Evolutionary conservation across 192 early-diverging fungal genomes (phyloP), one percentile per base, ranked within the genome.

Genomic region (Phlyctochytrium planicorne): DNA sequence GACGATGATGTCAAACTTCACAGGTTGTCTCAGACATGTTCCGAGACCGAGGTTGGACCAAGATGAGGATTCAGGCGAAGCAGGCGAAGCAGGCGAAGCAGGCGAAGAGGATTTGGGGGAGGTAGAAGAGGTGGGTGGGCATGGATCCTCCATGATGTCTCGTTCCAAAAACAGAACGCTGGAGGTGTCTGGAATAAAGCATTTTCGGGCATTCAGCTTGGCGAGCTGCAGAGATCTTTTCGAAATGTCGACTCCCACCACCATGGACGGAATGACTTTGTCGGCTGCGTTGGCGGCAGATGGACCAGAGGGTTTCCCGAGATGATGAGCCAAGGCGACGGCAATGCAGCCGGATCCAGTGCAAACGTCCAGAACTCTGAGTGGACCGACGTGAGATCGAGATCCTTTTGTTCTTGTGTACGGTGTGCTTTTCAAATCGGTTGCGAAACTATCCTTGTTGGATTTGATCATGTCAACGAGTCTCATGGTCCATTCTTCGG

Each of bases 321-420:
- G 64, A 14, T 82, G 79, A n/a, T 81, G 70, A 0, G 90, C 87
- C 25, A 95, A 73, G 0, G 88, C 81, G 3, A 94, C 79, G 2
- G 89, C 83, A 16, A 97, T 87, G 68, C 95, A 97, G 0, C 93
- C 94, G 0, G 91, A 84, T 0, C 96, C 96, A 0, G 93, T 89
- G 65, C 96, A 95, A 3, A 95, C 68, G 74, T 98, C 96, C 0
- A 95, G 75, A 25, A 98, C 85, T 29, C 83, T 78, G 16, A 93
- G 74, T 37, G 69, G 80, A n/a, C 34, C 30, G 34, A 59, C 55
- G 24, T 32, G 27, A 34, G 16, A n/a, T 52, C 23, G 17, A 66
- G 52, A n/a, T 34, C 30, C 2, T 40, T 23, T 12, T 40, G 16
- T 1, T 32, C n/a, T 33, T 31, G 68, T 10, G 24, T 3, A 12